Base-by-base conservation (phyloP, 192 early-diverging fungal species). In the Lunasporangiospora selenospora region DNA sequence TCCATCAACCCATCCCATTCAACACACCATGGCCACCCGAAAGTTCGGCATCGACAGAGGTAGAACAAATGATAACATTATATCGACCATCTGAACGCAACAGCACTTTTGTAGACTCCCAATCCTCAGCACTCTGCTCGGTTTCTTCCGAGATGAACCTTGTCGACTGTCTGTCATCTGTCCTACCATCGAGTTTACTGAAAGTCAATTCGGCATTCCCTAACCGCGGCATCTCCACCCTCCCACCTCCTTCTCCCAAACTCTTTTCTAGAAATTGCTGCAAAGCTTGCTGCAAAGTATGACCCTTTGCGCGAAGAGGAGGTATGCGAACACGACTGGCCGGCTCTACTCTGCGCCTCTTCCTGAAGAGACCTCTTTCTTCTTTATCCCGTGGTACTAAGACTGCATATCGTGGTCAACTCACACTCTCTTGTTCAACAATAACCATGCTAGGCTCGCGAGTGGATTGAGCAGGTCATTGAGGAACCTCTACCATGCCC, bases 401-500 rank as follows among this genome's bases (percentile, higher is more conserved):
- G n/a, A 8, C 39, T 53, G 52, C 36, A 32, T 12, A 21, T 23
- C 32, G n/a, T n/a, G 23, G 21, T 36, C 38, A 18, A 34, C 53
- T 40, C 39, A n/a, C 27, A 26, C 6, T 9, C 16, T 15, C 32
- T 16, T 30, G 19, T 16, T 52, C 23, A 40, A 30, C 27, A 4
- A 18, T 30, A n/a, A 46, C 9, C 1, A 13, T 16, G 1, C 21
- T 58, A 77, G 87, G 92, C 90, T 7, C 78, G 83, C 23, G 70
- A 85, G 44, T 93, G 90, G 89, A 82, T 94, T 37, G 92, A 90
- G 53, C 54, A 55, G 19, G 73, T 87, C 1, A 48, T 86, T 19
- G 83, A 84, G 2, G 84, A 88, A 58, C 50, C 77, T 30, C 79
- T 90, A 38, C 77, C 83, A 11, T 29, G 12, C 16, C 77, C 71